Evolutionary conservation across 2,329 filamentous ascomycete species (phyloP), one percentile per base, ranked within the genome.

Genomic region (Ophiostoma triangulosporum): DNA sequence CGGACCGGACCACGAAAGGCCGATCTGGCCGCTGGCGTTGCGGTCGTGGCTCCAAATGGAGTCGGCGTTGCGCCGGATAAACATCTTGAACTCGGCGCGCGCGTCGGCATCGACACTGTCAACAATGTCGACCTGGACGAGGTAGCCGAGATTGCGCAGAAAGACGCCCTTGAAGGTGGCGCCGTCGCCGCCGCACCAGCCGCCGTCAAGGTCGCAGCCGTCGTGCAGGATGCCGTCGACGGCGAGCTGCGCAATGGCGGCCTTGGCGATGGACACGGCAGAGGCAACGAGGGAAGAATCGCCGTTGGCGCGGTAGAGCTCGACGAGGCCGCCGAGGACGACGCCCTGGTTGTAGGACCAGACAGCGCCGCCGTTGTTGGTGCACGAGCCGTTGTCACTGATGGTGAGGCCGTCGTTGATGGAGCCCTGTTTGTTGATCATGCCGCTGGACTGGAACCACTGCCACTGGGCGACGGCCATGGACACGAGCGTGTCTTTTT

Each of bases 1-100:
- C 0, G 83, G 81, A 0, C 82, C 83, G 1, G 74, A 70, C 83
- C 83, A 88, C n/a, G 77, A 69, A 2, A 83, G 68, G 20, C 83
- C 80, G 14, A 88, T 65, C 62, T 71, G 67, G 59, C 75, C 71
- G 1, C 66, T 60, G 22, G 33, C 52, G 55, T 76, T 69, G 24
- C 80, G 73, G 62, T 80, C 70, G 48, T 77, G 74, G 15, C 63
- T 62, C 84, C 83, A 88, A 55, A 88, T 80, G 45, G 74, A 76
- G 57, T 83, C 69, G 9, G 83, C 84, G 55, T 85, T 87, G 27
- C 65, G 68, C 48, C 73, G 64, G 54, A 88, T 76, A 53, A 82
- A 81, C 2, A 67, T 62, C 12, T 65, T 68, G 61, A 80, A 83
- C 9, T 64, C 63, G 36, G 9, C 8, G 6, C n/a, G 15, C 14